Evolutionary conservation across 768 basidiomycete species (phyloP).

Genomic region (Sarcomyxa edulis): DNA sequence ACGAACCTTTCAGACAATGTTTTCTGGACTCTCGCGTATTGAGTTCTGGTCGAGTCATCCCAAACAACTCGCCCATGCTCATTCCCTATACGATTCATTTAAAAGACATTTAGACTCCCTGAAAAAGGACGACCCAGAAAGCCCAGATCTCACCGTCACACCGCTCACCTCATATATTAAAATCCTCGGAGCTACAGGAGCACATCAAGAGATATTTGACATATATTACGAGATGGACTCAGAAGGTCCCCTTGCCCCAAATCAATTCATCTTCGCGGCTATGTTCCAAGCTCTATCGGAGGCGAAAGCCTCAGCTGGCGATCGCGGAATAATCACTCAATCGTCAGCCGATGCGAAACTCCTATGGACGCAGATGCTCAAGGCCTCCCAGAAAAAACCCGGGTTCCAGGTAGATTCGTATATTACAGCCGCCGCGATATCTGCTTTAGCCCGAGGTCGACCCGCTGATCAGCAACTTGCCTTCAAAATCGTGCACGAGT

Average conservation of each 20-base stretch:
- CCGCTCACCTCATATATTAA: conserved; percentile 62
- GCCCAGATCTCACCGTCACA: conserved; percentile 39
- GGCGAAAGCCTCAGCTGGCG: conserved; percentile 18
- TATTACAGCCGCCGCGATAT: conserved; percentile 46
- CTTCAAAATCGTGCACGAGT: conserved; percentile 56
- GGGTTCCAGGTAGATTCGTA: conserved; percentile 49
- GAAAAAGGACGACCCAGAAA: conserved; percentile 40
- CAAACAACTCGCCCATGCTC: conserved; percentile 59
- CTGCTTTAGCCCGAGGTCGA: conserved; percentile 51
- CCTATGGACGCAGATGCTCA: conserved; percentile 64
- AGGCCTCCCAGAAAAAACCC: conserved; percentile 37
- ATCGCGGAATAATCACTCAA: conserved; percentile 24
- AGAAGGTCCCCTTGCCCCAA: conserved; percentile 58
- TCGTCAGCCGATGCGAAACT: conserved; percentile 64
- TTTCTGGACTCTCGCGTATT: conserved; percentile 58
- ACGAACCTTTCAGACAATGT: conserved; percentile 65
- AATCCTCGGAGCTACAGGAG: conserved; percentile 55
- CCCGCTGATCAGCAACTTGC: conserved; percentile 60
- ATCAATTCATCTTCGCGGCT: conserved; percentile 56
- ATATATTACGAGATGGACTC: conserved; percentile 65
- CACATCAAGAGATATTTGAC: conserved; percentile 67
- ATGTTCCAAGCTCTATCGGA: conserved; percentile 51
- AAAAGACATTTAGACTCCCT: conserved; percentile 43
- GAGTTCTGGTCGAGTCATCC: conserved; percentile 53
- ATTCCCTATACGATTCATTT: conserved; percentile 55